These are phyloP conservation scores for Begonia fuchsioides DNA, from an alignment of 306 rosid species.

Conservation along the genomic window DNA sequence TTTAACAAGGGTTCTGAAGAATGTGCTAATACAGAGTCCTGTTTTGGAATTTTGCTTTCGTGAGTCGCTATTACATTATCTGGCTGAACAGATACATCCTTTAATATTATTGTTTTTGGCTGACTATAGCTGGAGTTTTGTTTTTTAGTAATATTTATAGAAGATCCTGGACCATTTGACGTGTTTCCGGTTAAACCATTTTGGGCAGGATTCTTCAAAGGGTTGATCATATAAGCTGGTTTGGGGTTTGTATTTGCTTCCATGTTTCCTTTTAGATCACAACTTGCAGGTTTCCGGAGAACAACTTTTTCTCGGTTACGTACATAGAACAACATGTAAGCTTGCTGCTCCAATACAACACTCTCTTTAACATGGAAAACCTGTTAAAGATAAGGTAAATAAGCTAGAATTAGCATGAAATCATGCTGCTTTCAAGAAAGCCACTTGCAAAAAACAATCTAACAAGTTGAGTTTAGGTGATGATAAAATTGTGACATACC, in stretches of 20 bases:
- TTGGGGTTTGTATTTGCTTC: conserved; percentile 20
- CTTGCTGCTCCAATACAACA: conserved; percentile 73
- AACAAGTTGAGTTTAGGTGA: too few relatives aligned
- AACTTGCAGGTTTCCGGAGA: conserved; percentile 33
- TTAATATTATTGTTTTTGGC: conserved; percentile 11
- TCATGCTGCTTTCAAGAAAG: too few relatives aligned
- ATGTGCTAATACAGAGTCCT: conserved; percentile 19
- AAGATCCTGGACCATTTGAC: conserved; percentile 13
- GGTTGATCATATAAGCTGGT: conserved; percentile 15
- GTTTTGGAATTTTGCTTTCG: conserved; percentile 14
- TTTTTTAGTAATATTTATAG: conserved; percentile 18
- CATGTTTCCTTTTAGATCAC: conserved; percentile 33
- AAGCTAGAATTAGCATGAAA: too few relatives aligned
- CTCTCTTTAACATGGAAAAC: conserved; percentile 61
- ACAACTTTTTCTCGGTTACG: conserved; percentile 53
- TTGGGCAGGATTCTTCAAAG: conserved; percentile 24
- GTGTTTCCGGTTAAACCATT: conserved; percentile 19
- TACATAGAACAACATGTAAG: conserved; percentile 95
- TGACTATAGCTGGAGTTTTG: conserved; percentile 18
- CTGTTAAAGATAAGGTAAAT: conserved; percentile 22
- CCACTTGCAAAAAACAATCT: too few relatives aligned
- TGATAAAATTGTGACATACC: conserved; percentile 21
- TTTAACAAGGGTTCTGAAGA: conserved; percentile 10
- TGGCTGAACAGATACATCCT: conserved; percentile 16
- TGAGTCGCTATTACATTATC: conserved; percentile 6